These are phyloP conservation scores for Echinochloa phyllopogon DNA, from an alignment of 176 grass and related monocot genomes.

Conservation along the genomic window DNA sequence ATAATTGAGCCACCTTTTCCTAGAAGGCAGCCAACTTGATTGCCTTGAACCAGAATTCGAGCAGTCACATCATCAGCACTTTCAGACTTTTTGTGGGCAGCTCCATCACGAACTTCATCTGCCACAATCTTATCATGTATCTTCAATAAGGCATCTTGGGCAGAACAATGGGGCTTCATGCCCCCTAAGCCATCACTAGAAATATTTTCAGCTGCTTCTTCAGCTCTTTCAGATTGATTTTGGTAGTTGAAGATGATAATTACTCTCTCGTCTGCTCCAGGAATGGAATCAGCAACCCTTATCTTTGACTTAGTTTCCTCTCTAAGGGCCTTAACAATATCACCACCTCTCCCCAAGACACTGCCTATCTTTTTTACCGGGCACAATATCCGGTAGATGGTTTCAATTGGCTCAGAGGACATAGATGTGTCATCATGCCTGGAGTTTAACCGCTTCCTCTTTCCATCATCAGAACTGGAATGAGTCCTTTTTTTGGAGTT, in stretches of 20 bases:
- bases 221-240: slow-evolving; percentile 52
- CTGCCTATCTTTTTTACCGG: slow-evolving; percentile 90
- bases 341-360: slow-evolving; percentile 88
- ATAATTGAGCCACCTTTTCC: slow-evolving; percentile 98
- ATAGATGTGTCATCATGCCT: slow-evolving; percentile 55
- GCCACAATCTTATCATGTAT: slow-evolving; percentile 90
- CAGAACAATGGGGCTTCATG: slow-evolving; percentile 66
- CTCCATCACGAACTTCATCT: slow-evolving; percentile 74
- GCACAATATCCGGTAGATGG: slow-evolving; percentile 89
- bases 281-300: slow-evolving; percentile 93
- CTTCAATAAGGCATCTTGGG: slow-evolving; percentile 93
- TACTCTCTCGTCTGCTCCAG: slow-evolving; percentile 90
- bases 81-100: slow-evolving; percentile 52
- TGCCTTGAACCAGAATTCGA: slow-evolving; percentile 88
- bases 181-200: slow-evolving; percentile 44
- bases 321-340: slow-evolving; percentile 84
- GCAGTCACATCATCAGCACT: slow-evolving; percentile 60
- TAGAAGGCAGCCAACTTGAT: slow-evolving; percentile 90
- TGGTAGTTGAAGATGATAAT: slow-evolving; percentile 79
- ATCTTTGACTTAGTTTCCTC: slow-evolving; percentile 95
- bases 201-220: slow-evolving; percentile 49
- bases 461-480: slow-evolving; percentile 63
- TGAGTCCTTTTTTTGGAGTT: slow-evolving; percentile 43
- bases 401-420: slow-evolving; percentile 75
- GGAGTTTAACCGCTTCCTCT: slow-evolving; percentile 74